Conservation (phyloP, 2,329 filamentous ascomycete species). For the Colletotrichum godetiae region DNA sequence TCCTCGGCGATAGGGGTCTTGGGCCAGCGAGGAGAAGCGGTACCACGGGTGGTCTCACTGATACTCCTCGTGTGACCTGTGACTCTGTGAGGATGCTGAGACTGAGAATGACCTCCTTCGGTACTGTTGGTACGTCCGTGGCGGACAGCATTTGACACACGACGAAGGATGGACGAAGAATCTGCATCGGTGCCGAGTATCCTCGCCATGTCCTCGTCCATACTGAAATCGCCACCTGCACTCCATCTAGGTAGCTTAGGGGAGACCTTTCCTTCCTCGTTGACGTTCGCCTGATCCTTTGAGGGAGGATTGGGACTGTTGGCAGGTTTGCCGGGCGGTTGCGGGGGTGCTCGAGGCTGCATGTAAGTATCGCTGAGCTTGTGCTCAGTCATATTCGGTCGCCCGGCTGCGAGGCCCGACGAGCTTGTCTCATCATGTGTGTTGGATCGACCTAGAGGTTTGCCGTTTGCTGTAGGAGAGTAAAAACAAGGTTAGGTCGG, state of each 20-base stretch:
- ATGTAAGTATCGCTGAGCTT: constrained; percentile 66
- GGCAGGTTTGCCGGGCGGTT: constrained; percentile 54
- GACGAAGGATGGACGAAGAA: constrained; percentile 83
- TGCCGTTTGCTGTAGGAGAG: constrained; percentile 49
- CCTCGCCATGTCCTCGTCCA: constrained; percentile 95
- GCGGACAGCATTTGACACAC: constrained; percentile 92
- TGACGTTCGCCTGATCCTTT: constrained; percentile 62
- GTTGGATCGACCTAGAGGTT: constrained; percentile 39
- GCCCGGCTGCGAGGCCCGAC: constrained; percentile 35
- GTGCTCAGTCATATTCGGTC: constrained; percentile 50
- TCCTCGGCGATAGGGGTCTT: constrained; percentile 72
- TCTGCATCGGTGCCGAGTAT: constrained; percentile 84
- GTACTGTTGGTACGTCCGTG: constrained; percentile 92
- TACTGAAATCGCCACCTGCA: constrained; percentile 85
- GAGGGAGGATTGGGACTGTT: constrained; percentile 50
- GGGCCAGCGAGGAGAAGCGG: constrained; percentile 76
- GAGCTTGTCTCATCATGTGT: constrained; percentile 40
- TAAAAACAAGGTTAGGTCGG: constrained; percentile 36
- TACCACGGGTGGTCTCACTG: constrained; percentile 73
- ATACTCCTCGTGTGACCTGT: constrained; percentile 69
- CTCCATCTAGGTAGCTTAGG: constrained; percentile 81
- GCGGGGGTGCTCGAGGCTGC: constrained; percentile 67
- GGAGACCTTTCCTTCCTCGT: constrained; percentile 61
- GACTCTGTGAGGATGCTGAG: constrained; percentile 29
- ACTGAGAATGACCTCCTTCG: constrained; percentile 58